These are phyloP conservation scores for Coprinellus aureogranulatus DNA, from an alignment of 768 basidiomycete genomes.

Conservation along the genomic window DNA sequence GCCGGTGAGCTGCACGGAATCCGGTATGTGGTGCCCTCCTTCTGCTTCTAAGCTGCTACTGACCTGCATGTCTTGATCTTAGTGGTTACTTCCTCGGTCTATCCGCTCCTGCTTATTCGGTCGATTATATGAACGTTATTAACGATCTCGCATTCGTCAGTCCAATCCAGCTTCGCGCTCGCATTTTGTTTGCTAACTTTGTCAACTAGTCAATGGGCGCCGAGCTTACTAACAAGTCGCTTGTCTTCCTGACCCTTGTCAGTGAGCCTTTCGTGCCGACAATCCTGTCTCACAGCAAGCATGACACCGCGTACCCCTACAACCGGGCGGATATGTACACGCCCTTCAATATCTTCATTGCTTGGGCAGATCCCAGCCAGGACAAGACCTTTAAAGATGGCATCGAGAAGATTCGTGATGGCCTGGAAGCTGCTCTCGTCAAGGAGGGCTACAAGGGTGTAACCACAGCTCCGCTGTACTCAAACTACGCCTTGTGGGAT, in stretches of 20 bases:
- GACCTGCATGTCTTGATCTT: not conserved
- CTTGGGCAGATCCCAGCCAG: conserved; percentile 36
- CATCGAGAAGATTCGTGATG: conserved; percentile 34
- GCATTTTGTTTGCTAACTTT: too few relatives aligned
- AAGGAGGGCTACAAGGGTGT: conserved; percentile 39
- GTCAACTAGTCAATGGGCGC: conserved; percentile 43
- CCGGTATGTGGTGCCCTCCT: conserved; percentile 15
- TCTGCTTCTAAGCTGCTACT: not conserved
- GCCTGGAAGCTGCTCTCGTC: conserved; percentile 37
- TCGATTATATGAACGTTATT: conserved; percentile 37
- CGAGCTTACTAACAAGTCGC: conserved; percentile 24
- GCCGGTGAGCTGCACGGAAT: conserved; percentile 29
- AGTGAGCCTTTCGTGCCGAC: conserved; percentile 51
- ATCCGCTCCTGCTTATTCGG: conserved; percentile 34
- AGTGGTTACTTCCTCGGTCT: conserved; percentile 42
- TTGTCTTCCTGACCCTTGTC: conserved; percentile 40
- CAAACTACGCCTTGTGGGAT: conserved; percentile 58
- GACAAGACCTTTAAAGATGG: conserved; percentile 45
- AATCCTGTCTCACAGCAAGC: conserved; percentile 36
- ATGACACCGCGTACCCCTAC: conserved; percentile 48
- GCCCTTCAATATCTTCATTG: conserved; percentile 47
- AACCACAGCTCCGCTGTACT: conserved; percentile 44
- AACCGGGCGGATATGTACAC: conserved; percentile 34
- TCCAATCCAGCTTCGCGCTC: not conserved
- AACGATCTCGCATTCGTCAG: conserved; percentile 40